phyloP scores from a whole-genome alignment of 805 yeast species.

The Starmerella bombicola region DNA sequence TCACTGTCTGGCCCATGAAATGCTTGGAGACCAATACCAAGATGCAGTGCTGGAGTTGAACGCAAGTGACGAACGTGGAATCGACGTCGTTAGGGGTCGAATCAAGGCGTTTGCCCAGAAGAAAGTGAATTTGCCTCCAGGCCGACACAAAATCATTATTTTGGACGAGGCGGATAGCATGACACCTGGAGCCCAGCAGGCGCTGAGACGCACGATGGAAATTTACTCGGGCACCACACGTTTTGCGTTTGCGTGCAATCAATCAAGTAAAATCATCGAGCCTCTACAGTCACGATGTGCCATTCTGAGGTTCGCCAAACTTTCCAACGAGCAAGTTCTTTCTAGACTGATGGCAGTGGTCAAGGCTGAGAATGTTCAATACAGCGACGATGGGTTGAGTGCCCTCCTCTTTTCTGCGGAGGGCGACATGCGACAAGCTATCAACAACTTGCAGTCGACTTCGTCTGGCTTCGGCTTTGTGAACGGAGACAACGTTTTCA shows the following conservation, averaged over 20 bases:
- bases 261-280: conserved; percentile 85
- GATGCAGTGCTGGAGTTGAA: conserved; percentile 87
- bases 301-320: conserved; percentile 67
- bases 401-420: conserved; percentile 92
- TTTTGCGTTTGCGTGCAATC: conserved; percentile 98
- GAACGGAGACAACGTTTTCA: conserved; percentile 84
- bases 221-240: conserved; percentile 89
- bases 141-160: conserved; percentile 84
- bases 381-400: conserved; percentile 78
- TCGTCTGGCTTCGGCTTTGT: conserved; percentile 88
- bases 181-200: conserved; percentile 97
- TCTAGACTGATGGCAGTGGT: conserved; percentile 60
- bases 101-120: conserved; percentile 95
- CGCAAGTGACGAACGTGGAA: conserved; percentile 96
- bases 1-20: conserved; percentile 74
- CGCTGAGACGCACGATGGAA: conserved; percentile 89
- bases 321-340: conserved; percentile 75
- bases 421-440: conserved; percentile 98
- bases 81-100: conserved; percentile 85
- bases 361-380: conserved; percentile 57
- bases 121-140: conserved; percentile 73
- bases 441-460: conserved; percentile 86
- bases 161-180: conserved; percentile 92
- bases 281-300: conserved; percentile 96
- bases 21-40: conserved; percentile 50